These are phyloP conservation scores for Artemisia argyi DNA, from an alignment of 129 eudicot species.

Conservation along the genomic window DNA sequence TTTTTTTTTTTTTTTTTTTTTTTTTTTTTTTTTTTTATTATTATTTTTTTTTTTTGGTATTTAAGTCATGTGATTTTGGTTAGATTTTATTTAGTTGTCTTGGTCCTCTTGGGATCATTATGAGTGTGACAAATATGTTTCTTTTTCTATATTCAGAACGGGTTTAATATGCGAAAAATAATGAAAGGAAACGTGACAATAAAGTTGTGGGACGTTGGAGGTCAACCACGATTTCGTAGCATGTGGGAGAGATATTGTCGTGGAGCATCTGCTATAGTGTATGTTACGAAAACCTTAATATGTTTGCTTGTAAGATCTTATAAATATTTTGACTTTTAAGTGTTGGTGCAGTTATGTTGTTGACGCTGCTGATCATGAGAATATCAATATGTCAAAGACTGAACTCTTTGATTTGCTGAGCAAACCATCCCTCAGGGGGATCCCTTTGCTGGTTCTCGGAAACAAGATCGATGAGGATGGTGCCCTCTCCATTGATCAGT, in stretches of 20 bases:
- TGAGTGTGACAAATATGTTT: neutral
- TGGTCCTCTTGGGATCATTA: too few relatives aligned
- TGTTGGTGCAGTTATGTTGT: constrained; percentile 76
- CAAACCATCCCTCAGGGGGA: constrained; percentile 79
- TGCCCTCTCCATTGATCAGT: constrained; percentile 49
- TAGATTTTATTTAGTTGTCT: too few relatives aligned
- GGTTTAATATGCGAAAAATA: constrained; percentile 95
- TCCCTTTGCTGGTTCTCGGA: constrained; percentile 91
- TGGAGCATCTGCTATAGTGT: constrained; percentile 99
- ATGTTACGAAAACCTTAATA: constrained; percentile 20
- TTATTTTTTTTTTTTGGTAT: constrained; percentile 7
- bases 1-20: constrained; percentile 22
- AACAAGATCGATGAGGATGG: constrained; percentile 91
- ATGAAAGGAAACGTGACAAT: constrained; percentile 97
- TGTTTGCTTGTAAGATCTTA: too few relatives aligned
- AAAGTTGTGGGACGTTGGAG: constrained; percentile 99
- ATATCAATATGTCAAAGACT: constrained; percentile 75
- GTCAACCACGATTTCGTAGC: constrained; percentile 97
- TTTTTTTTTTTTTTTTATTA: constrained; percentile 23
- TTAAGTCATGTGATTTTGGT: too few relatives aligned
- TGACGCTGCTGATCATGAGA: constrained; percentile 97
- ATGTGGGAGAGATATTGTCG: constrained; percentile 99
- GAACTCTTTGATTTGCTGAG: constrained; percentile 92
- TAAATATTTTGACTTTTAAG: too few relatives aligned
- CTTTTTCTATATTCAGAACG: constrained; percentile 53